Conservation (phyloP, 2,329 filamentous ascomycete species). For the Penicillium sp. region DNA sequence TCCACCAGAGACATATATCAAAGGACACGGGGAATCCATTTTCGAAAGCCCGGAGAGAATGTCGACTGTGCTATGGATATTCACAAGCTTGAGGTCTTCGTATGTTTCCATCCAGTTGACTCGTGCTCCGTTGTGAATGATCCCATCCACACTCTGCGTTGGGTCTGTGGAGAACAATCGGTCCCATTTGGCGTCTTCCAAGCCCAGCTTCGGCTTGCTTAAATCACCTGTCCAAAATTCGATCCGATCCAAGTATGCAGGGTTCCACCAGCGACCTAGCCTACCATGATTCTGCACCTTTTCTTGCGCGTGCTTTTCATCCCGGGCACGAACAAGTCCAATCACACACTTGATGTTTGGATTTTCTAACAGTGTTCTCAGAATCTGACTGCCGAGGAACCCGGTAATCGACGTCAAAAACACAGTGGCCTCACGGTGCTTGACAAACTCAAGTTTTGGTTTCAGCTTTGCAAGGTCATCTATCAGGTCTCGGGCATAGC, state of each 20-base stretch:
- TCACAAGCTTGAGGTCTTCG: slow-evolving; percentile 6
- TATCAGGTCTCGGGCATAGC: not conserved
- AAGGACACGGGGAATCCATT: not conserved
- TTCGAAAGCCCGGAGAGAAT: slow-evolving; percentile 6
- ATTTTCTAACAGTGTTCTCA: not conserved
- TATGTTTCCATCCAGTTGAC: slow-evolving; percentile 9
- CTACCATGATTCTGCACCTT: not conserved
- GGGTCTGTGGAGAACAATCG: not conserved
- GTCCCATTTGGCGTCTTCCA: slow-evolving; percentile 1
- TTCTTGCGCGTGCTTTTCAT: not conserved
- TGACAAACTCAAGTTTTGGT: not conserved
- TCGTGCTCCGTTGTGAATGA: slow-evolving; percentile 11
- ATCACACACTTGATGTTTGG: not conserved
- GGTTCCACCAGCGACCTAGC: not conserved
- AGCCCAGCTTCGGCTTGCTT: slow-evolving; percentile 4
- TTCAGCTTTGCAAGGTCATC: not conserved
- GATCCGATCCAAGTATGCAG: not conserved
- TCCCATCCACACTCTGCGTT: not conserved
- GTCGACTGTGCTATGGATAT: slow-evolving; percentile 8
- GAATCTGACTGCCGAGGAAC: slow-evolving; percentile 4
- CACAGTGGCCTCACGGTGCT: not conserved
- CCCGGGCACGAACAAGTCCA: not conserved
- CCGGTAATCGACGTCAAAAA: slow-evolving; percentile 6
- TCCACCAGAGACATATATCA: slow-evolving; percentile 9
- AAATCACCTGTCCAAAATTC: slow-evolving; percentile 3